Evolutionary conservation across 257 asterid species (phyloP).

Genomic region (Gentiana macrophylla): DNA sequence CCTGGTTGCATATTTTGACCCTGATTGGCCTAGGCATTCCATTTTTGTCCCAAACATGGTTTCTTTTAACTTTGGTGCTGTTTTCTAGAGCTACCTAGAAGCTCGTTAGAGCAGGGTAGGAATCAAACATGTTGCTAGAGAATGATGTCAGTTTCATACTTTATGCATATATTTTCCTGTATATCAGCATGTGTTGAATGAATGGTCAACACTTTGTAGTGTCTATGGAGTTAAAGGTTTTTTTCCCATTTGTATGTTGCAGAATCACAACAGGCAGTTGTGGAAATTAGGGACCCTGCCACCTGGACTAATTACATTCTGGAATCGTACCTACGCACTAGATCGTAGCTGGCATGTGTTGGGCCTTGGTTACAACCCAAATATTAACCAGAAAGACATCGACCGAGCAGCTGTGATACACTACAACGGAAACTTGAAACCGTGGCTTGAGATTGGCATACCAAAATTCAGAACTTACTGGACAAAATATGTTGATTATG

Average conservation of each 20-base stretch:
- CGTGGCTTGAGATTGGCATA: conserved; percentile 90
- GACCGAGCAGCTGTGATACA: conserved; percentile 83
- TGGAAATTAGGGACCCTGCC: conserved; percentile 97
- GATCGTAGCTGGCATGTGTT: conserved; percentile 83
- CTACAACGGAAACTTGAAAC: conserved; percentile 85
- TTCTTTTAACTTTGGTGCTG: too few relatives aligned
- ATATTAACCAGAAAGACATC: conserved; percentile 53
- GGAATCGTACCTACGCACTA: conserved; percentile 63
- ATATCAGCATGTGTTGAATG: neutral
- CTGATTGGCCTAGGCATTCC: too few relatives aligned
- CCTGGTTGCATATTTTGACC: too few relatives aligned
- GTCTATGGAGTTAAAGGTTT: conserved; percentile 3
- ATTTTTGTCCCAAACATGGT: too few relatives aligned
- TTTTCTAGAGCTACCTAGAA: too few relatives aligned
- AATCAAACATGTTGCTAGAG: too few relatives aligned
- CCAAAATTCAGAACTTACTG: conserved; percentile 70
- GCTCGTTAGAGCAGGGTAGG: too few relatives aligned
- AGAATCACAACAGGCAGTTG: conserved; percentile 75
- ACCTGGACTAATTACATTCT: conserved; percentile 86
- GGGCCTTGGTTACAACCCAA: conserved; percentile 89
- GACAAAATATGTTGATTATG: conserved; percentile 63
- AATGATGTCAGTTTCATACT: neutral
- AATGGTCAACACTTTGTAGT: too few relatives aligned
- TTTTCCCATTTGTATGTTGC: conserved; percentile 6
- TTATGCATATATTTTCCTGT: neutral